phyloP scores from a whole-genome alignment of 2,329 filamentous ascomycete genomes.

The Epichloe hybrida region DNA sequence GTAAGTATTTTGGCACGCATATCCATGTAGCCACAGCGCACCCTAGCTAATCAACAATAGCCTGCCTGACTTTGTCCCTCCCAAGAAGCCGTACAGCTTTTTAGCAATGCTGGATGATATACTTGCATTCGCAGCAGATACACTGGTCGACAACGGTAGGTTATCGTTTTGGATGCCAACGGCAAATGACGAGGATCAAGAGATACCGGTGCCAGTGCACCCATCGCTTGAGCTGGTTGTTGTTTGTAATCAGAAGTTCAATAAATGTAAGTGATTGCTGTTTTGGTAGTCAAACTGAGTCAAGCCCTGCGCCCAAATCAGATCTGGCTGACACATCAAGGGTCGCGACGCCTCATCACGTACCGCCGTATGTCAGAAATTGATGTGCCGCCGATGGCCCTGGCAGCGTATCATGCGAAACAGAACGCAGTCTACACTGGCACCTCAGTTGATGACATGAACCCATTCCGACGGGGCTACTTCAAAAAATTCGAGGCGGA shows the following conservation, averaged over 20 bases:
- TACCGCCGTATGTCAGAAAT: constrained; percentile 59
- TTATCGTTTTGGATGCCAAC: constrained; percentile 97
- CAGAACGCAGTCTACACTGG: constrained; percentile 23
- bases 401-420: constrained; percentile 22
- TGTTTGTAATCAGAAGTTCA: constrained; percentile 76
- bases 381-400: constrained; percentile 32
- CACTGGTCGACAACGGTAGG: constrained; percentile 65
- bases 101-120: constrained; percentile 83
- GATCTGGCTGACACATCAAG: constrained; percentile 16
- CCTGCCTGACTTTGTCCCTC: constrained; percentile 59
- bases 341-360: constrained; percentile 80
- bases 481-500: constrained; percentile 37
- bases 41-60: constrained; percentile 10
- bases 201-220: constrained; percentile 65
- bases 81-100: constrained; percentile 88
- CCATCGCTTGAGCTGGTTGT: constrained; percentile 59
- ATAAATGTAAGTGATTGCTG: constrained; percentile 53
- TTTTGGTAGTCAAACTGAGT: not conserved
- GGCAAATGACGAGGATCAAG: constrained; percentile 62
- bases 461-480: constrained; percentile 46
- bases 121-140: constrained; percentile 63
- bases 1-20: constrained; percentile 30
- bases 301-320: too few relatives aligned
- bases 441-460: constrained; percentile 43
- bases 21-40: not conserved